Percentiles rank a stretch among this genome's conserved stretches.
These are phyloP conservation scores for Plectosphaerella sp. DNA, from an alignment of 2,329 filamentous ascomycete species.

Conservation along the genomic window DNA sequence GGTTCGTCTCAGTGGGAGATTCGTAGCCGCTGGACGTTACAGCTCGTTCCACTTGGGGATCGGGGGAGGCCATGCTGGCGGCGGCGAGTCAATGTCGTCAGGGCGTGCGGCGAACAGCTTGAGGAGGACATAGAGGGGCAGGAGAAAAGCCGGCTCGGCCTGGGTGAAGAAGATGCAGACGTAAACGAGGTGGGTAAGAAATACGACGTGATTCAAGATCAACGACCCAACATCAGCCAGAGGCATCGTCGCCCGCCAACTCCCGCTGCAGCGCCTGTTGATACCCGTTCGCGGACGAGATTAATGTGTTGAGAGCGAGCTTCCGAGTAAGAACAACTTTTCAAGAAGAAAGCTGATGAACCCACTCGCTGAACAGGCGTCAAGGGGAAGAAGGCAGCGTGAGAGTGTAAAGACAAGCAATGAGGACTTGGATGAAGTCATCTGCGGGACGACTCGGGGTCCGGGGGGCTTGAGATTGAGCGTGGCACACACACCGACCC, in stretches of 20 bases:
- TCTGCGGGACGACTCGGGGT: too few species aligned
- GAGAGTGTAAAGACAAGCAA: background rate
- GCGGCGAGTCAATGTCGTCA: constrained; percentile 37
- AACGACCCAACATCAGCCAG: constrained; percentile 48
- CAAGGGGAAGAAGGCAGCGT: background rate
- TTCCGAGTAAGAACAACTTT: too few species aligned
- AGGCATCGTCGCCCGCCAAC: constrained; percentile 33
- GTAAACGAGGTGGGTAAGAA: constrained; percentile 49
- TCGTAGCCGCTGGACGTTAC: constrained; percentile 27
- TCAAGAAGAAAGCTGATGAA: too few species aligned
- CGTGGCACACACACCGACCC: too few species aligned
- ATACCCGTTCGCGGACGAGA: too few species aligned
- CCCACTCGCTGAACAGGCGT: background rate
- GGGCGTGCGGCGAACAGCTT: constrained; percentile 42
- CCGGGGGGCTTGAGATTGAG: too few species aligned
- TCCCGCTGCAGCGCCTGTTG: too few species aligned
- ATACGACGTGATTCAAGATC: constrained; percentile 46
- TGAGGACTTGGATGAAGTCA: background rate
- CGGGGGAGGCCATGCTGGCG: constrained; percentile 29
- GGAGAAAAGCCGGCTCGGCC: constrained; percentile 40
- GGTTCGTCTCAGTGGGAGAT: constrained; percentile 29
- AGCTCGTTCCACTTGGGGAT: constrained; percentile 18
- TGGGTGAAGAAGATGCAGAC: constrained; percentile 46
- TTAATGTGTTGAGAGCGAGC: too few species aligned
- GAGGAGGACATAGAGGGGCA: constrained; percentile 42